Percentiles rank a stretch among this genome's conserved stretches.
Conservation (phyloP, 306 rosid genomes). For the Albizia julibrissin region DNA sequence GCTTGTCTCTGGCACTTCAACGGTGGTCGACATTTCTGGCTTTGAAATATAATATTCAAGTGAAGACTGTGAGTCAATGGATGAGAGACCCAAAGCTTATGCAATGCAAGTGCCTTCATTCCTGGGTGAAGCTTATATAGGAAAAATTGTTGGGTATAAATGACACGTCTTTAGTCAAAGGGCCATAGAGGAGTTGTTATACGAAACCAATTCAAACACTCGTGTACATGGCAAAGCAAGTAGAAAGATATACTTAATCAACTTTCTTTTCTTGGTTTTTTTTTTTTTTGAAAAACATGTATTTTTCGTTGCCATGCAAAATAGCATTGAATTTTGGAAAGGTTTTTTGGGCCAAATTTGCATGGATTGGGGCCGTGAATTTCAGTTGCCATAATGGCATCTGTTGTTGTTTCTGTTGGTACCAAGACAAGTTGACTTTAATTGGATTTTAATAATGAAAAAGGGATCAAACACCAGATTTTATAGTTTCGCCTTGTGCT, state of each 20-base stretch:
- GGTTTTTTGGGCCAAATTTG: too few relatives aligned
- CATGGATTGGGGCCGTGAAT: too few relatives aligned
- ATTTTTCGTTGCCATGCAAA: too few relatives aligned
- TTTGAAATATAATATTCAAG: not conserved
- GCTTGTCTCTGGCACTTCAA: constrained; percentile 60
- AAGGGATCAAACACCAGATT: too few relatives aligned
- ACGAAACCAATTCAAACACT: constrained; percentile 11
- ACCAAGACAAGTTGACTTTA: not conserved
- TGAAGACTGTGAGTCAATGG: not conserved
- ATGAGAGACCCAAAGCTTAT: not conserved
- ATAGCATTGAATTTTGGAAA: too few relatives aligned
- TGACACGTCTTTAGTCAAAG: not conserved
- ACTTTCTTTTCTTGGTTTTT: not conserved
- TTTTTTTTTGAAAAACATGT: too few relatives aligned
- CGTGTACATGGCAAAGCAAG: not conserved
- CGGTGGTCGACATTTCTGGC: constrained; percentile 55
- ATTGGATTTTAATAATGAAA: too few relatives aligned
- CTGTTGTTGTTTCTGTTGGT: not conserved
- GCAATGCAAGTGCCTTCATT: constrained; percentile 24
- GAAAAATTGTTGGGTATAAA: not conserved
- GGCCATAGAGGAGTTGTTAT: constrained; percentile 35
- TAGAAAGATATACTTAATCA: not conserved
- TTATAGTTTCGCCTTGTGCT: too few relatives aligned
- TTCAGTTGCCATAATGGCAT: too few relatives aligned
- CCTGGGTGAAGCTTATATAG: constrained; percentile 33